Conservation (phyloP, 2,329 filamentous ascomycete genomes). For the Graphilbum ipis-grandicollis region DNA sequence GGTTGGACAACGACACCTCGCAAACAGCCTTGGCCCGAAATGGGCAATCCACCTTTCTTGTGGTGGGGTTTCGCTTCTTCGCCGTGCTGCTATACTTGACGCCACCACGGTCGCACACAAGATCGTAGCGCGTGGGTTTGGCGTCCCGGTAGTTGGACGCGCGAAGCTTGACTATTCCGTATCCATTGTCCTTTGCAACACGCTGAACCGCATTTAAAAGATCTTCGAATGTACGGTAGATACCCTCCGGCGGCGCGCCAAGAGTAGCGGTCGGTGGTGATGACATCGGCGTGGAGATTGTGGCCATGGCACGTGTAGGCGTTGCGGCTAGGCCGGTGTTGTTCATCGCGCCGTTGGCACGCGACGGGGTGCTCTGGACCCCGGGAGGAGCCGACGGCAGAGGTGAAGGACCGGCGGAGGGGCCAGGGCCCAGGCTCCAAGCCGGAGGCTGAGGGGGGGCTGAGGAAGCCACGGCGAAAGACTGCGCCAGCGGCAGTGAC, state of each 20-base stretch:
- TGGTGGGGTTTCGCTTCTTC: conserved; percentile 46
- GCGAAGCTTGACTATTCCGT: conserved; percentile 43
- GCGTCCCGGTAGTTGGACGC: conserved; percentile 47
- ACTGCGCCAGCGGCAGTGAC: conserved; percentile 5
- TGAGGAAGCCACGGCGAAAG: conserved; percentile 10
- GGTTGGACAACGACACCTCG: conserved; percentile 42
- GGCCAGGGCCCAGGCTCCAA: conserved; percentile 8
- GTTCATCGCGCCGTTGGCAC: conserved; percentile 5
- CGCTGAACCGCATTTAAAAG: conserved; percentile 39
- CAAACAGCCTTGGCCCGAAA: conserved; percentile 47
- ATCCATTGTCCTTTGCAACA: conserved; percentile 43
- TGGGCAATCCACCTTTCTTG: conserved; percentile 45
- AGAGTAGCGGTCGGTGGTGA: conserved; percentile 24
- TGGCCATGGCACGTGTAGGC: conserved; percentile 8
- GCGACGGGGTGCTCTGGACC: conserved; percentile 7
- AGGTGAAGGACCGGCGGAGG: conserved; percentile 1
- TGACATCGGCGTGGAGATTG: conserved; percentile 11
- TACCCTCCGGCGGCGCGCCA: conserved; percentile 40
- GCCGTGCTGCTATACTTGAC: conserved; percentile 49
- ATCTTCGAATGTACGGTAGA: conserved; percentile 42
- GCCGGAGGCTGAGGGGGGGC: conserved; percentile 8
- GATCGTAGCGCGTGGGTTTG: conserved; percentile 43
- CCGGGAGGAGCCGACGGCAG: conserved; percentile 3
- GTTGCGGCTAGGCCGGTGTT: conserved; percentile 8
- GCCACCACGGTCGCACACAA: conserved; percentile 45